A percentile compares a stretch with the other conserved stretches of the same genome.
Conservation (phyloP, 2,329 filamentous ascomycete species). For the Xylariaceae sp. region DNA sequence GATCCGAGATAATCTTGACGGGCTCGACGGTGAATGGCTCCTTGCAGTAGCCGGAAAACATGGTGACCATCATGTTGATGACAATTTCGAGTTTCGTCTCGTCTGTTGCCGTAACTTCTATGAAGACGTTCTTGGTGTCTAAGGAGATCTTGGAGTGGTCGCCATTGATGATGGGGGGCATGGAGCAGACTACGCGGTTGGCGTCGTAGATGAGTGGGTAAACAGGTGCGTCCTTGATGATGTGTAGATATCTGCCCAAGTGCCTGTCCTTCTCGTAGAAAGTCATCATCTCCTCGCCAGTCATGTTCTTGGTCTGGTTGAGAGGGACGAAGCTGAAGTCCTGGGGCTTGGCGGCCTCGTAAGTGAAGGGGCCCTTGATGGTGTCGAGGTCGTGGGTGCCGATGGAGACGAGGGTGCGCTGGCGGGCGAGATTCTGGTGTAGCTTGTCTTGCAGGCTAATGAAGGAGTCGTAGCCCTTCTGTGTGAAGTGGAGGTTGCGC, state of each 20-base stretch:
- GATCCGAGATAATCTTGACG: constrained; percentile 85
- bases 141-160: constrained; percentile 95
- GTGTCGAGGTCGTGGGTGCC: constrained; percentile 96
- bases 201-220: constrained; percentile 96
- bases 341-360: constrained; percentile 87
- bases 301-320: constrained; percentile 89
- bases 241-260: constrained; percentile 84
- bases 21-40: constrained; percentile 93
- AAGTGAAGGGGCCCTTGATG: constrained; percentile 90
- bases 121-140: constrained; percentile 89
- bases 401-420: constrained; percentile 92
- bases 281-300: constrained; percentile 82
- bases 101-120: constrained; percentile 95
- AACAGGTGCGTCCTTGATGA: constrained; percentile 88
- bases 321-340: constrained; percentile 88
- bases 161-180: constrained; percentile 97
- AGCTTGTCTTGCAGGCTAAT: constrained; percentile 97
- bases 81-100: constrained; percentile 96
- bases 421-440: constrained; percentile 90
- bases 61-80: constrained; percentile 90
- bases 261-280: constrained; percentile 97
- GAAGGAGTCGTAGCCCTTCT: constrained; percentile 93
- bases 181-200: constrained; percentile 80
- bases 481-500: constrained; percentile 85
- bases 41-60: constrained; percentile 91